phyloP scores from a whole-genome alignment of 352 stramenopile genomes.

The Pythium phragmiticola region DNA sequence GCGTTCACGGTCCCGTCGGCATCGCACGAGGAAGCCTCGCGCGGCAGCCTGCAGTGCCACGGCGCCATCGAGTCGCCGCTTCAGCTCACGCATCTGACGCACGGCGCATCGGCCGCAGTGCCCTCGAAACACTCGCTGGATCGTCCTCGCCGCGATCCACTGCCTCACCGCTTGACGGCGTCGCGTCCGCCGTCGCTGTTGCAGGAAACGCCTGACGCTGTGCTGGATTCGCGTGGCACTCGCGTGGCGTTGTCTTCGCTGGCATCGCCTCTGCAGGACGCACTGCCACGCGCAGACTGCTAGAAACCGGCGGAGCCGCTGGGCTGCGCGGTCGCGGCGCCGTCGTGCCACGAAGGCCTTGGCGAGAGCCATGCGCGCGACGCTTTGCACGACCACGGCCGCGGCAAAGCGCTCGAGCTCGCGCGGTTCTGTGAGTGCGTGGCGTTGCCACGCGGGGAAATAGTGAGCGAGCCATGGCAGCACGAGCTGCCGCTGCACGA shows the following conservation, averaged over 20 bases:
- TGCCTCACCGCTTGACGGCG: constrained; percentile 18
- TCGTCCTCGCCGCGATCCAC: constrained; percentile 38
- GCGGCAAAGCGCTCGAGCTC: constrained; percentile 33
- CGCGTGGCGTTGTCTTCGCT: constrained; percentile 12
- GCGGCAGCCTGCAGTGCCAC: constrained; percentile 26
- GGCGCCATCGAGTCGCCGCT: constrained; percentile 13
- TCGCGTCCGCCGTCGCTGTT: constrained; percentile 2
- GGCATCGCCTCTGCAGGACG: constrained; percentile 13
- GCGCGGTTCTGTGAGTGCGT: background rate
- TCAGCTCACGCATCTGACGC: background rate
- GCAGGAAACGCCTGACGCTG: constrained; percentile 31
- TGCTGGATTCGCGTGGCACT: constrained; percentile 39
- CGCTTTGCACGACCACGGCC: constrained; percentile 41
- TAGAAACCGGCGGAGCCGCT: constrained; percentile 36
- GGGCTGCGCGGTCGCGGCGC: constrained; percentile 32
- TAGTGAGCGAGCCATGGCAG: constrained; percentile 29
- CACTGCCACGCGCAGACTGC: constrained; percentile 29
- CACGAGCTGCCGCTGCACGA: constrained; percentile 43
- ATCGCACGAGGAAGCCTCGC: constrained; percentile 27
- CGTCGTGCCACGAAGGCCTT: constrained; percentile 3
- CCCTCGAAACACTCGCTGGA: constrained; percentile 48
- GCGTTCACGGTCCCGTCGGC: constrained; percentile 16
- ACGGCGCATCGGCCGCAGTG: constrained; percentile 29
- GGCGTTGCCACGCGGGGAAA: constrained; percentile 36
- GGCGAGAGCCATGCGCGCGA: constrained; percentile 29